Conservation (phyloP, 1,284 basidiomycete genomes). For the Heterobasidion occidentale region DNA sequence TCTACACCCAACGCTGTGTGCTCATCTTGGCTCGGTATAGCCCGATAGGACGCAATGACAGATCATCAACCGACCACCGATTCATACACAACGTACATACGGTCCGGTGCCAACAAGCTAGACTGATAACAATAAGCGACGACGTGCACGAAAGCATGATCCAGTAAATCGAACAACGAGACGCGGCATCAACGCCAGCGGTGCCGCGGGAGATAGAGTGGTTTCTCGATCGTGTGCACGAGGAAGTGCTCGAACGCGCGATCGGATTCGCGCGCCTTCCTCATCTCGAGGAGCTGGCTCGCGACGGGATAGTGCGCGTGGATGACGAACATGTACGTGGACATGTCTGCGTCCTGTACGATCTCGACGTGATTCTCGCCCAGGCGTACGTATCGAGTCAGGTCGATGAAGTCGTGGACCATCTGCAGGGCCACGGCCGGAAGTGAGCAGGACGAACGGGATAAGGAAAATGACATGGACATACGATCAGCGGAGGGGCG, state of each 20-base stretch:
- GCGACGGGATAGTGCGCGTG: background rate
- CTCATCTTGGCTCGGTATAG: too few species aligned
- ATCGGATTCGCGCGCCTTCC: background rate
- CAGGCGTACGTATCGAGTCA: background rate
- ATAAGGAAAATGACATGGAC: background rate
- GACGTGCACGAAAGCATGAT: too few species aligned
- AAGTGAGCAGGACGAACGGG: background rate
- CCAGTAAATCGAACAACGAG: too few species aligned
- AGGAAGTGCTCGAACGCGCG: background rate
- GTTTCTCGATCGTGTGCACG: background rate
- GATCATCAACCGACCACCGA: too few species aligned
- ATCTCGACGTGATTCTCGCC: conserved; percentile 1
- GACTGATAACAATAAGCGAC: too few species aligned
- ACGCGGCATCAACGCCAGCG: too few species aligned
- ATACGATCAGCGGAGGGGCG: background rate
- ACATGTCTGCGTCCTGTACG: background rate
- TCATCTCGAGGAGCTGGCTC: background rate
- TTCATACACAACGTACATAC: too few species aligned
- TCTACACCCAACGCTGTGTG: too few species aligned
- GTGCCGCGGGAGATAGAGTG: too few species aligned
- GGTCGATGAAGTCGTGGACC: background rate
- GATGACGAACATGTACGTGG: background rate
- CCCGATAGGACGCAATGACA: too few species aligned
- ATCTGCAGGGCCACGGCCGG: background rate
- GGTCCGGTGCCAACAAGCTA: too few species aligned